Conservation (phyloP, 129 eudicot genomes). For the Flaveria brownii region DNA sequence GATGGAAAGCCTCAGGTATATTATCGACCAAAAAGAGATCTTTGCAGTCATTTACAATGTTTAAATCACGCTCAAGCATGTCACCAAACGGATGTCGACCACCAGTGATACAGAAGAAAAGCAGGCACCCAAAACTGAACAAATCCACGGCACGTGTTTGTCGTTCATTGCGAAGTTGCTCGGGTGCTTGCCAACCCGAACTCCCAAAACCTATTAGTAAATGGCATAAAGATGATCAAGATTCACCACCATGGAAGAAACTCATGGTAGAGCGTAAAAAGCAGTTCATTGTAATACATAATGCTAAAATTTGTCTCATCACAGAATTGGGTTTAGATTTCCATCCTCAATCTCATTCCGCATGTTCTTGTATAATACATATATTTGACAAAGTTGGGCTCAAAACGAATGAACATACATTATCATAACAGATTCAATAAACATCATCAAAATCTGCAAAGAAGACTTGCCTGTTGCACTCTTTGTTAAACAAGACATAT, state of each 20-base stretch:
- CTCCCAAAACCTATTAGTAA: constrained; percentile 64
- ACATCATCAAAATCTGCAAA: not conserved
- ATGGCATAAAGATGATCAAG: constrained; percentile 16
- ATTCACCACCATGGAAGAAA: constrained; percentile 15
- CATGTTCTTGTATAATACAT: not conserved
- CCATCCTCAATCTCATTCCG: not conserved
- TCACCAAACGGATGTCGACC: constrained; percentile 93
- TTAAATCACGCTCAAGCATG: constrained; percentile 72
- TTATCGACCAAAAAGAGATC: constrained; percentile 78
- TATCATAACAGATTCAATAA: not conserved
- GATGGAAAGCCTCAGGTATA: constrained; percentile 84
- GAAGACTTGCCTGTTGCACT: constrained; percentile 67
- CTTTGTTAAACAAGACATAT: constrained; percentile 62
- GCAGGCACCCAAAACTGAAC: constrained; percentile 85
- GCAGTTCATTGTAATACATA: not conserved
- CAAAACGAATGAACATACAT: too few species aligned
- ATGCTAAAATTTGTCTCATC: not conserved
- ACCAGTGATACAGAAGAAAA: constrained; percentile 84
- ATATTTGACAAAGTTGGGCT: not conserved
- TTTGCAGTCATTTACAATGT: constrained; percentile 60
- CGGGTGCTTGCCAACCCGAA: constrained; percentile 99
- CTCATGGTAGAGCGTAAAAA: not conserved
- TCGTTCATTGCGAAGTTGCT: constrained; percentile 73
- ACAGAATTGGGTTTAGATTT: not conserved
- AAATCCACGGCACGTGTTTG: constrained; percentile 89